Conservation (phyloP, 345 rosid genomes). For the Eucalyptus tenuipes region DNA sequence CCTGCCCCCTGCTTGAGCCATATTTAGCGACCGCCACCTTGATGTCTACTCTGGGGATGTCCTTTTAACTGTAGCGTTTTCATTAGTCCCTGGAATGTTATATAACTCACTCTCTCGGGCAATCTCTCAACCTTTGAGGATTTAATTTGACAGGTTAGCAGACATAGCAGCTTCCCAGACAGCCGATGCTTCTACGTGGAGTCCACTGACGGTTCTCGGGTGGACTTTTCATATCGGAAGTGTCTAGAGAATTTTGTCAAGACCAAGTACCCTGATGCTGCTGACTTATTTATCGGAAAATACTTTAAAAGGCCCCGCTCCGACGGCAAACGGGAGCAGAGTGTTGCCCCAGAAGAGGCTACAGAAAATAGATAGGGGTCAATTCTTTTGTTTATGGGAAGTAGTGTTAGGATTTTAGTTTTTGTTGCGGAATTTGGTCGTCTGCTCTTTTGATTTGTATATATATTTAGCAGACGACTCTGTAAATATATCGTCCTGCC, state of each 20-base stretch:
- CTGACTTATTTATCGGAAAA: slow-evolving; percentile 45
- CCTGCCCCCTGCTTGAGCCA: neutral
- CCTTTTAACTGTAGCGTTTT: neutral
- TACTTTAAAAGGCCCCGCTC: slow-evolving; percentile 38
- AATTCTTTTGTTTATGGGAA: neutral
- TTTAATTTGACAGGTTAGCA: slow-evolving; percentile 41
- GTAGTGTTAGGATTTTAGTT: neutral
- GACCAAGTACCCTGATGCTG: slow-evolving; percentile 50
- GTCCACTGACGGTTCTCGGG: slow-evolving; percentile 48
- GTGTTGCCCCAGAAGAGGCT: slow-evolving; percentile 10
- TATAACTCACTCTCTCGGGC: neutral
- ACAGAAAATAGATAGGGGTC: neutral
- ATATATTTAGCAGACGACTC: slow-evolving; percentile 6
- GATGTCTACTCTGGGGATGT: neutral
- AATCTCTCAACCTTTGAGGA: neutral
- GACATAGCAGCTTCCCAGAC: slow-evolving; percentile 41
- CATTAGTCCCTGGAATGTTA: neutral
- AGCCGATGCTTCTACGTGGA: slow-evolving; percentile 73
- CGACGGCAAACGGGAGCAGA: slow-evolving; percentile 23
- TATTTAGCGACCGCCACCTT: neutral
- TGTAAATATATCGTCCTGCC: neutral
- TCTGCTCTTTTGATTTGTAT: slow-evolving; percentile 19
- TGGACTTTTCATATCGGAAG: slow-evolving; percentile 78
- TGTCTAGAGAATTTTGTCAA: slow-evolving; percentile 47
- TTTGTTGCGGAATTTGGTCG: neutral